phyloP scores from a whole-genome alignment of 2,329 filamentous ascomycete genomes.

The Epichloe sylvatica region DNA sequence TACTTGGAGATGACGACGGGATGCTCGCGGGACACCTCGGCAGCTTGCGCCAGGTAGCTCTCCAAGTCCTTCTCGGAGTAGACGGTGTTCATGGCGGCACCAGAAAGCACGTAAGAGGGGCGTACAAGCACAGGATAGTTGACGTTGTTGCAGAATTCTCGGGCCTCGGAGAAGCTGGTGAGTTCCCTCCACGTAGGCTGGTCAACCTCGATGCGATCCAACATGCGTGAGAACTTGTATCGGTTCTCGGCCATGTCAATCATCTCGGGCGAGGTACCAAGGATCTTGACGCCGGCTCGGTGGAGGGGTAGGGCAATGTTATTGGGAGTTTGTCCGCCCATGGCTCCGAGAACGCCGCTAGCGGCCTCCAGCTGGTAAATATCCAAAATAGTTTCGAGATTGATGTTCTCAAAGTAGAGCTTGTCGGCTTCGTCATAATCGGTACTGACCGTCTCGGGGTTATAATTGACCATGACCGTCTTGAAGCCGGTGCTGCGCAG shows the following conservation, averaged over 20 bases:
- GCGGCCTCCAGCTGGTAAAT: slow-evolving; percentile 82
- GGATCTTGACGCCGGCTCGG: slow-evolving; percentile 77
- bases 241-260: slow-evolving; percentile 95
- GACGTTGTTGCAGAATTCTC: slow-evolving; percentile 73
- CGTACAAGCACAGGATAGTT: slow-evolving; percentile 88
- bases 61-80: slow-evolving; percentile 91
- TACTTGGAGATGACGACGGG: slow-evolving; percentile 99
- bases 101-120: slow-evolving; percentile 91
- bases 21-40: slow-evolving; percentile 84
- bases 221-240: slow-evolving; percentile 97
- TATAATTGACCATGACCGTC: slow-evolving; percentile 93
- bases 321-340: slow-evolving; percentile 96
- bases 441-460: slow-evolving; percentile 78
- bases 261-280: slow-evolving; percentile 97
- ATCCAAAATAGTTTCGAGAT: slow-evolving; percentile 76
- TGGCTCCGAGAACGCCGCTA: slow-evolving; percentile 77
- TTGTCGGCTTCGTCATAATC: slow-evolving; percentile 92
- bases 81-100: slow-evolving; percentile 97
- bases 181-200: slow-evolving; percentile 97
- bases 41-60: slow-evolving; percentile 77
- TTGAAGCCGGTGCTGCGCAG: slow-evolving; percentile 73
- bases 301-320: slow-evolving; percentile 88
- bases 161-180: slow-evolving; percentile 85
- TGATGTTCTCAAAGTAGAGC: slow-evolving; percentile 94
- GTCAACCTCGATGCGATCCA: slow-evolving; percentile 87